These are phyloP conservation scores for Rubroshorea leprosula DNA, from an alignment of 345 rosid genomes.

Conservation along the genomic window DNA sequence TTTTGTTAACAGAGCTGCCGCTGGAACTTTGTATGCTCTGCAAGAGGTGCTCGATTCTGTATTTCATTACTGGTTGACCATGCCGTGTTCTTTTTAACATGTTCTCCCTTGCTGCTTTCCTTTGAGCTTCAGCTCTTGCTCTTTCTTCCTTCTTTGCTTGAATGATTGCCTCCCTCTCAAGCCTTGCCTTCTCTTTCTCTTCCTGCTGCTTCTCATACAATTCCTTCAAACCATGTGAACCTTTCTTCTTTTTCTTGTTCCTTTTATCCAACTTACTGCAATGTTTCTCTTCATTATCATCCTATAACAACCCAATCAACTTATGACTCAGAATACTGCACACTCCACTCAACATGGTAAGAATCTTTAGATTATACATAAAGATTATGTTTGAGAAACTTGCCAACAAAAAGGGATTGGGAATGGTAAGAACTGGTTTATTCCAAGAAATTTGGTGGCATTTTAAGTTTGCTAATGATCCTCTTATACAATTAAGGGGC, in stretches of 20 bases:
- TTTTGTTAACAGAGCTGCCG: slow-evolving; percentile 8
- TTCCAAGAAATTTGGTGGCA: neutral
- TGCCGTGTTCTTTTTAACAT: slow-evolving; percentile 68
- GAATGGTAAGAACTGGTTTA: neutral
- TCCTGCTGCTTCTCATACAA: slow-evolving; percentile 61
- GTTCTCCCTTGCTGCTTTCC: slow-evolving; percentile 56
- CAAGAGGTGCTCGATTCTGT: slow-evolving; percentile 77
- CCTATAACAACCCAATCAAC: slow-evolving; percentile 31
- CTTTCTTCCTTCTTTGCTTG: slow-evolving; percentile 62
- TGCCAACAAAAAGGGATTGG: no score
- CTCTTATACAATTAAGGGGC: no score
- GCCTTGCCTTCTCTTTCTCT: slow-evolving; percentile 61
- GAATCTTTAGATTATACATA: slow-evolving; percentile 2
- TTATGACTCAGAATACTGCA: no score
- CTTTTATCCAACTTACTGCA: slow-evolving; percentile 20
- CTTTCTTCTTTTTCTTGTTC: slow-evolving; percentile 32
- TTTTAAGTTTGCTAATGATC: no score
- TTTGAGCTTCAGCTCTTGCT: slow-evolving; percentile 60
- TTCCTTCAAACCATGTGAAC: slow-evolving; percentile 32
- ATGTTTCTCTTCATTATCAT: slow-evolving; percentile 23
- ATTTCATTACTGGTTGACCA: slow-evolving; percentile 93
- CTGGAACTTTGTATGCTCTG: slow-evolving; percentile 56
- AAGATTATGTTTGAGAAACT: neutral
- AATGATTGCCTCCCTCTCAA: slow-evolving; percentile 51
- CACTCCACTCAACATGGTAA: no score